Evolutionary conservation across 257 asterid species (phyloP).

Genomic region (Plantago major): DNA sequence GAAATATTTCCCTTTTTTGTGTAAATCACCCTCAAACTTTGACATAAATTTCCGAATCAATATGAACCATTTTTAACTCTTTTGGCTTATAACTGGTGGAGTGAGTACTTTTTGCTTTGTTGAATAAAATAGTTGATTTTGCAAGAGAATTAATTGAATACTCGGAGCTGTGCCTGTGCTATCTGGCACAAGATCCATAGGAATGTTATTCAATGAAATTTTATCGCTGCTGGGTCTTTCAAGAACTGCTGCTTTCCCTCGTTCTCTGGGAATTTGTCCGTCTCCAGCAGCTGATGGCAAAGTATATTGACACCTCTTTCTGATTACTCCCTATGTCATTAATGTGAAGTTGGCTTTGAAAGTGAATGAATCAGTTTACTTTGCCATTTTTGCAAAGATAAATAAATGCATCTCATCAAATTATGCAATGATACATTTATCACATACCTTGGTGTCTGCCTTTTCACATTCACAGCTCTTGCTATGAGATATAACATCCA

Average conservation of each 20-base stretch:
- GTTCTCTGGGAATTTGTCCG: neutral
- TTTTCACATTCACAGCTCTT: neutral
- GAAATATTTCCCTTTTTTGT: too few relatives aligned
- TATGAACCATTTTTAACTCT: too few relatives aligned
- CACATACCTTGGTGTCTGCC: neutral
- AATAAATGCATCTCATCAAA: neutral
- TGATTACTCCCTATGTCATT: neutral
- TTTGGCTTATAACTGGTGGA: too few relatives aligned
- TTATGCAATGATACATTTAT: neutral
- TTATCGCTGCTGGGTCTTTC: neutral
- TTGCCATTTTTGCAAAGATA: neutral
- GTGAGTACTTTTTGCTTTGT: too few relatives aligned
- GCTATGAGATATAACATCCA: too few relatives aligned
- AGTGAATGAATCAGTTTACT: neutral
- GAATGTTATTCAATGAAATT: neutral
- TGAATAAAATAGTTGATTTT: constrained; percentile 7
- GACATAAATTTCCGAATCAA: too few relatives aligned
- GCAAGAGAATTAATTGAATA: neutral
- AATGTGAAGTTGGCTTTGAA: neutral
- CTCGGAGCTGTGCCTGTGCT: neutral
- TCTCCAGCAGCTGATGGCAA: neutral
- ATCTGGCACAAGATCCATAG: neutral
- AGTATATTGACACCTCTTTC: neutral
- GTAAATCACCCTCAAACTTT: too few relatives aligned
- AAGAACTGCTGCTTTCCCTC: neutral